phyloP scores from a whole-genome alignment of 1,284 basidiomycete genomes.

The Fistulina hepatica region DNA sequence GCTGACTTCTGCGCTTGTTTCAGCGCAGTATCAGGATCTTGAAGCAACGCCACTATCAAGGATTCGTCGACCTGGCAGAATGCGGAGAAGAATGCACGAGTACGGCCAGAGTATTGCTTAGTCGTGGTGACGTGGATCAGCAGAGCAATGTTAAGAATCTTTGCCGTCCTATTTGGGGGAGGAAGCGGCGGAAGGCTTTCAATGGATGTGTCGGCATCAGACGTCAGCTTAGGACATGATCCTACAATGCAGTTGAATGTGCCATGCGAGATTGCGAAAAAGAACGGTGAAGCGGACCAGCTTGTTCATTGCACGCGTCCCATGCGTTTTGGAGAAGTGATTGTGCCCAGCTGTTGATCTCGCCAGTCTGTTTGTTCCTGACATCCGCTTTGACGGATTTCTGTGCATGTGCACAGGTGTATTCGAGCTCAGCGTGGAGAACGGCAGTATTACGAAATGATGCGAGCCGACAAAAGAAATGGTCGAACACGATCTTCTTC shows the following conservation, averaged over 20 bases:
- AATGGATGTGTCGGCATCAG: conserved; percentile 36
- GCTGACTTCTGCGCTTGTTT: conserved; percentile 31
- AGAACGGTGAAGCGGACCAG: conserved; percentile 1
- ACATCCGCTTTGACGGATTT: conserved; percentile 15
- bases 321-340: conserved; percentile 34
- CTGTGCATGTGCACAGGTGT: conserved; percentile 20
- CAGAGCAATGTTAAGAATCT: conserved; percentile 37
- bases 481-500: conserved; percentile 30
- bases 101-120: conserved; percentile 43
- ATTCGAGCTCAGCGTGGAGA: conserved; percentile 32
- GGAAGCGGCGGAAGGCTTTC: conserved; percentile 32
- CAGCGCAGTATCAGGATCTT: conserved; percentile 36
- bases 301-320: conserved; percentile 37
- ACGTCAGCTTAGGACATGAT: conserved; percentile 31
- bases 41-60: conserved; percentile 35
- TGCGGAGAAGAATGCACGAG: conserved; percentile 35
- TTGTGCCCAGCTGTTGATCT: conserved; percentile 37
- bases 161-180: conserved; percentile 22
- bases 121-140: conserved; percentile 39
- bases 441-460: conserved; percentile 34
- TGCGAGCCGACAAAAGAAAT: conserved; percentile 36
- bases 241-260: conserved; percentile 14
- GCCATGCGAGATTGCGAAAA: neutral
- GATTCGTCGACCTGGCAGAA: conserved; percentile 35
- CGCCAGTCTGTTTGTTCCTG: conserved; percentile 17